phyloP scores from a whole-genome alignment of 169 alveolate genomes.

The Eimeria maxima region DNA sequence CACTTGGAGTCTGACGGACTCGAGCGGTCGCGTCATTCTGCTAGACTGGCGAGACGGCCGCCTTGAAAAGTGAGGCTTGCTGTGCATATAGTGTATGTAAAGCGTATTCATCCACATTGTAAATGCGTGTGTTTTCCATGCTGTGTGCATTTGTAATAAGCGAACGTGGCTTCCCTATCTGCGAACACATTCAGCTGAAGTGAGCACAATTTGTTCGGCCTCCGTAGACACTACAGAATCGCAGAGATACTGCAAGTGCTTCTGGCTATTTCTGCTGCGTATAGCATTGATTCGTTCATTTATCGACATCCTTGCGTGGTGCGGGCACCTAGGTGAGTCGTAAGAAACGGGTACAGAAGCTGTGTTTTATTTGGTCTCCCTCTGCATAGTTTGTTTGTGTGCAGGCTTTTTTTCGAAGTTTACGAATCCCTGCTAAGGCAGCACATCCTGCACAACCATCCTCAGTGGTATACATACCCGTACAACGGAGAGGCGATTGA shows the following conservation, averaged over 20 bases:
- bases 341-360: not conserved
- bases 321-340: not conserved
- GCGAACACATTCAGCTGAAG: not conserved
- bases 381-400: not conserved
- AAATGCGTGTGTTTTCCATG: not conserved
- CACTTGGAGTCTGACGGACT: conserved; percentile 79
- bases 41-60: conserved; percentile 80
- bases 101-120: not conserved
- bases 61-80: conserved; percentile 52
- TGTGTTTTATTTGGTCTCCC: not conserved
- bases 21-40: conserved; percentile 78
- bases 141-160: not conserved
- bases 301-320: not conserved
- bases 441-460: conserved; percentile 76
- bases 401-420: conserved; percentile 79
- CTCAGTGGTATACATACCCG: conserved; percentile 80
- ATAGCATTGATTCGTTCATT: not conserved
- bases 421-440: conserved; percentile 77
- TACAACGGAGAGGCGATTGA: conserved; percentile 77
- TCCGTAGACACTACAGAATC: not conserved
- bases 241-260: not conserved
- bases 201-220: not conserved
- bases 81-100: not conserved
- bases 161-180: not conserved
- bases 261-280: not conserved